Evolutionary conservation across 192 early-diverging fungal species (phyloP).

Genomic region (Neocallimastix lanati): DNA sequence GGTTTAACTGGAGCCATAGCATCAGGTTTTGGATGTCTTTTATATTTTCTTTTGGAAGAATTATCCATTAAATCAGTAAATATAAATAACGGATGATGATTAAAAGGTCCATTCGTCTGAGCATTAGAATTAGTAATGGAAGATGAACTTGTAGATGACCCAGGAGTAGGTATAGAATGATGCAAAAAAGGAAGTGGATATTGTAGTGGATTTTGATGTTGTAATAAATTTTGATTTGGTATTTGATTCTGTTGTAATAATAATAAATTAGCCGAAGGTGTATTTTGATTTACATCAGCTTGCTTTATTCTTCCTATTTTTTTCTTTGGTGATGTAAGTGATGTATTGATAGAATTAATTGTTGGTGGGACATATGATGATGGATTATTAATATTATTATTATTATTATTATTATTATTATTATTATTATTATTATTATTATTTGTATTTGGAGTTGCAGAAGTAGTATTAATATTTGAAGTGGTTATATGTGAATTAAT

Average conservation of each 20-base stretch:
- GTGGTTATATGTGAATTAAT: neutral
- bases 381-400: too few species aligned
- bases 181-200: neutral
- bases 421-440: too few species aligned
- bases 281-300: neutral
- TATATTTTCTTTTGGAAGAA: conserved; percentile 16
- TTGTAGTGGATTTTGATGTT: neutral
- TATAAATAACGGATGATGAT: neutral
- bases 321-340: neutral
- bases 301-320: neutral
- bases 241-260: neutral
- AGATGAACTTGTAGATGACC: neutral
- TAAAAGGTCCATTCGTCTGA: neutral
- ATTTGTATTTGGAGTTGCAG: neutral
- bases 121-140: neutral
- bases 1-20: conserved; percentile 23
- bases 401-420: too few species aligned
- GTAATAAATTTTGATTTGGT: neutral
- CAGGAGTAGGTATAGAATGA: neutral
- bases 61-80: neutral
- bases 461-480: neutral
- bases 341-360: neutral
- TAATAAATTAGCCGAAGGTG: neutral
- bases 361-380: too few species aligned
- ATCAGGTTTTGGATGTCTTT: conserved; percentile 22